Base-by-base conservation (phyloP, 805 yeast species). In the Ogataea sp. region DNA sequence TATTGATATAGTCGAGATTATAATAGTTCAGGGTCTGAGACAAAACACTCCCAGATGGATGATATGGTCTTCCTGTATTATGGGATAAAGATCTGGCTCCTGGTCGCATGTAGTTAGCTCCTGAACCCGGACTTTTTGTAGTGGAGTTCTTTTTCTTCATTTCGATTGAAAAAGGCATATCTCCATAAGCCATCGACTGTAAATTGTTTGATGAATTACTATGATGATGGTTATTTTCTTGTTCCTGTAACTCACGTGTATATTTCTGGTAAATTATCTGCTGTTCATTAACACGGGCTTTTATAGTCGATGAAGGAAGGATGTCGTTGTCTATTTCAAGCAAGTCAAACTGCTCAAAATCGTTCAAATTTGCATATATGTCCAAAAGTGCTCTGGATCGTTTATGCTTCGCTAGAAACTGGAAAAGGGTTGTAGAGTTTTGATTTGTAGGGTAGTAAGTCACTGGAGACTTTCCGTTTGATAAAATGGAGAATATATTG, bases 361-460 rank as follows among this genome's bases (percentile, higher is more conserved):
- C 62, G n/a, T 64, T 56, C 15, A 64, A 47, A 4, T 68, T 70
- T 6, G 70, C 66, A 39, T 67, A 65, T 31, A 67, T 69, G 46
- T 75, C 80, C 21, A 76, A 44, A 2, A 76, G 47, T 0, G 72
- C 60, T 26, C 68, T 59, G 0, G 76, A 61, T 15, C 54, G 44
- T 0, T 44, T 46, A 13, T 62, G 51, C 15, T 50, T 50, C 0
- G 89, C 78, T 6, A 51, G 55, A 50, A 67, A 83, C 16, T 75
- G 75, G 43, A 79, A 68, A 30, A 82, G 53, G 41, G 77, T 64
- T 20, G 86, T 75, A 4, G 73, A 73, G 41, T 78, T 77, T 40
- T 68, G 72, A 33, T 72, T 64, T 3, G 90, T 83, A 5, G 93
- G 94, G 49, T 83, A 83, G 53, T 83, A 81, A 0, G 83, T 82